A percentile compares a stretch with the other conserved stretches of the same genome.
These are phyloP conservation scores for Thalassia testudinum DNA, from an alignment of 116 monocot species.

Conservation along the genomic window DNA sequence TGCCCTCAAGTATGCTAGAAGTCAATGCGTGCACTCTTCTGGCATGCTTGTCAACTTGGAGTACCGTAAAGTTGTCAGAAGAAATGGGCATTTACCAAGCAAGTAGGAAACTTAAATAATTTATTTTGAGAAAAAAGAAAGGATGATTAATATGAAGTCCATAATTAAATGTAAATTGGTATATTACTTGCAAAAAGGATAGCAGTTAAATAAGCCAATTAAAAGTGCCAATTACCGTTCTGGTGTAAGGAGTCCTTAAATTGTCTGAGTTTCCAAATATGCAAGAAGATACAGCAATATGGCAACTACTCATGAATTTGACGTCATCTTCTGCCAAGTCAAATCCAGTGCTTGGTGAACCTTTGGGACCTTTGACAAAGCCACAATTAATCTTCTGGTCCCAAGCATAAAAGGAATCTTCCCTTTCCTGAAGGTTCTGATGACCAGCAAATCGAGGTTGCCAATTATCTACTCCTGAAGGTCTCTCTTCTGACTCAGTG, in stretches of 20 bases:
- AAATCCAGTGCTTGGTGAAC: slow-evolving; percentile 79
- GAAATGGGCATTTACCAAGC: too few relatives aligned
- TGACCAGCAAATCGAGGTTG: slow-evolving; percentile 89
- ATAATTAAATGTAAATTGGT: too few relatives aligned
- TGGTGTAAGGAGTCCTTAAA: slow-evolving; percentile 72
- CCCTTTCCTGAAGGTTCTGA: slow-evolving; percentile 78
- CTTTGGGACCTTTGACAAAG: slow-evolving; percentile 81
- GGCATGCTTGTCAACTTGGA: too few relatives aligned
- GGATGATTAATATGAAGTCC: too few relatives aligned
- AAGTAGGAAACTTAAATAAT: too few relatives aligned
- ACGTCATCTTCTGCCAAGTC: slow-evolving; percentile 81
- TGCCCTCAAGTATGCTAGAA: too few relatives aligned
- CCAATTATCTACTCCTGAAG: slow-evolving; percentile 38
- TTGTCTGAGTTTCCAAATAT: slow-evolving; percentile 99
- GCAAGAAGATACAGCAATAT: slow-evolving; percentile 96
- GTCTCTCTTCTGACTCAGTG: slow-evolving; percentile 49
- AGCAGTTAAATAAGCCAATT: too few relatives aligned
- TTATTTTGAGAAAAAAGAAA: too few relatives aligned
- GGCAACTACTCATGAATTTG: slow-evolving; percentile 92
- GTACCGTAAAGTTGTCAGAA: too few relatives aligned
- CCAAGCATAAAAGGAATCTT: slow-evolving; percentile 66
- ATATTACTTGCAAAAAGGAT: too few relatives aligned
- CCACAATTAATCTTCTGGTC: slow-evolving; percentile 94
- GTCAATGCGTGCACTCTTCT: too few relatives aligned
- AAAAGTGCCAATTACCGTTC: too few relatives aligned